Conservation (phyloP, 352 stramenopile genomes). For the Globisporangium abappressorium region DNA sequence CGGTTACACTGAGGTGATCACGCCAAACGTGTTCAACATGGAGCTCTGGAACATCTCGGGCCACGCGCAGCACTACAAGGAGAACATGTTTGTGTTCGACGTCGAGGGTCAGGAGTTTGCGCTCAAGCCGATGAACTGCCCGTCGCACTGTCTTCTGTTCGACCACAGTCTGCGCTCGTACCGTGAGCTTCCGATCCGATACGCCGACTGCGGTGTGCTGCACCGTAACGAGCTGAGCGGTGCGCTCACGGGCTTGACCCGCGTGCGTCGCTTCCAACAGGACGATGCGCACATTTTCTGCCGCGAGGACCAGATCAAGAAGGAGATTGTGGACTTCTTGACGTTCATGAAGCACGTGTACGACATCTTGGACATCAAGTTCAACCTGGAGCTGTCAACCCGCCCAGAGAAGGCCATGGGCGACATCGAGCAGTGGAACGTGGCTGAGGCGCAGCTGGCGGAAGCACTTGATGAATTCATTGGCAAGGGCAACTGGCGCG, state of each 20-base stretch:
- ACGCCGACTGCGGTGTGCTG: constrained; percentile 94
- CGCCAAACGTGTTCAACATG: constrained; percentile 97
- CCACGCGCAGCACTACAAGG: constrained; percentile 96
- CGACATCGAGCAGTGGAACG: constrained; percentile 91
- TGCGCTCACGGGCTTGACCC: constrained; percentile 95
- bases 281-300: constrained; percentile 99
- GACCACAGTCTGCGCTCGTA: constrained; percentile 96
- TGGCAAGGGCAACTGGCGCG: constrained; percentile 45
- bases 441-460: constrained; percentile 78
- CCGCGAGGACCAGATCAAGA: constrained; percentile 92
- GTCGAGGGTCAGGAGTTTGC: constrained; percentile 92
- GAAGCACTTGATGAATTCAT: constrained; percentile 62
- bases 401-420: constrained; percentile 95
- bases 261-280: constrained; percentile 97
- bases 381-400: constrained; percentile 92
- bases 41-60: constrained; percentile 97
- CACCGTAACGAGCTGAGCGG: constrained; percentile 95
- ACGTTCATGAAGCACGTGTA: constrained; percentile 95
- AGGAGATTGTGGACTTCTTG: constrained; percentile 93
- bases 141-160: constrained; percentile 97
- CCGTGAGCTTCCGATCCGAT: constrained; percentile 92
- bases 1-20: constrained; percentile 97
- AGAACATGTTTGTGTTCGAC: constrained; percentile 94
- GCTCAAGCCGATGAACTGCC: constrained; percentile 99
- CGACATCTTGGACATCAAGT: constrained; percentile 94